Evolutionary conservation across 2,329 filamentous ascomycete genomes (phyloP).

Genomic region (Aspergillus hiratsukae): DNA sequence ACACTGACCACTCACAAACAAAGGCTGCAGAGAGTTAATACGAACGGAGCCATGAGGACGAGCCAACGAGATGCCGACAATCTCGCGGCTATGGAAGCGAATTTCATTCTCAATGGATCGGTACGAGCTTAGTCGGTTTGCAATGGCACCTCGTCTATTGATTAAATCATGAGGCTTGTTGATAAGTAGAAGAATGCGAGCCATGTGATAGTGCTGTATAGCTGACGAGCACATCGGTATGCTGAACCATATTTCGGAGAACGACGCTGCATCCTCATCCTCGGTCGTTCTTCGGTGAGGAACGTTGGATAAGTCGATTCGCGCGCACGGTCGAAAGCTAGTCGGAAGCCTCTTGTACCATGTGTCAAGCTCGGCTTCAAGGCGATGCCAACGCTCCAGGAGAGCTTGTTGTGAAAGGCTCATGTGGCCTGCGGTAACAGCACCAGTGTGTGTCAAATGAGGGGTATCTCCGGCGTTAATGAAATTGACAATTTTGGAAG

Average conservation of each 20-base stretch:
- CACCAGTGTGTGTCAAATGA: conserved; percentile 22
- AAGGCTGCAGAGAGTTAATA: conserved; percentile 57
- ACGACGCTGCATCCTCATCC: conserved; percentile 36
- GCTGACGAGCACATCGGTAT: conserved; percentile 62
- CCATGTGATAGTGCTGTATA: conserved; percentile 47
- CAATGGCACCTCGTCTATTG: conserved; percentile 49
- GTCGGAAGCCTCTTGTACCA: conserved; percentile 58
- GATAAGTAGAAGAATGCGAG: conserved; percentile 39
- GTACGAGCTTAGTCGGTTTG: conserved; percentile 53
- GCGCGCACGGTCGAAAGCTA: conserved; percentile 55
- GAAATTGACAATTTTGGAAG: conserved; percentile 63
- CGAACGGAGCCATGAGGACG: conserved; percentile 55
- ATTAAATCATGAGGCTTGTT: conserved; percentile 43
- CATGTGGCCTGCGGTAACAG: conserved; percentile 24
- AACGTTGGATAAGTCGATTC: conserved; percentile 37
- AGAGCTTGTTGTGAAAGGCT: conserved; percentile 38
- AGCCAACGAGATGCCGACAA: conserved; percentile 56
- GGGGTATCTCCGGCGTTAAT: conserved; percentile 55
- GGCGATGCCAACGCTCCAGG: conserved; percentile 47
- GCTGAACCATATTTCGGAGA: conserved; percentile 60
- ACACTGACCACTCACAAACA: conserved; percentile 61
- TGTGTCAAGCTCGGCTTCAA: conserved; percentile 54
- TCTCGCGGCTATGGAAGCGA: conserved; percentile 56
- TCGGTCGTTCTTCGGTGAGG: conserved; percentile 21
- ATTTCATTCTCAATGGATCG: conserved; percentile 55